phyloP scores from a whole-genome alignment of 2,329 filamentous ascomycete species.

The Magnaporthiopsis incrustans region DNA sequence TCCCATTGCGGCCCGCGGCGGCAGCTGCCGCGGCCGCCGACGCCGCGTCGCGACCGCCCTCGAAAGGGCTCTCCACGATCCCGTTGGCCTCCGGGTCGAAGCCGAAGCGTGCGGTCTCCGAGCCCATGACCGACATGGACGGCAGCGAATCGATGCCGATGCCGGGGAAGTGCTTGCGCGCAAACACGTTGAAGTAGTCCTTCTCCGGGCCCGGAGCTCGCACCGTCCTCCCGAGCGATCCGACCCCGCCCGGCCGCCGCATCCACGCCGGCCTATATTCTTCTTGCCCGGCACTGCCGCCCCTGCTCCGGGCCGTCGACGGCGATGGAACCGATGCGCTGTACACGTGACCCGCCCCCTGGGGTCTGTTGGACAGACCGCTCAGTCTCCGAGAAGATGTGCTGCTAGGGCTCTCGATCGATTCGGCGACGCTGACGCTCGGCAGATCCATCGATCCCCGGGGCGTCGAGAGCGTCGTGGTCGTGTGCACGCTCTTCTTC shows the following conservation, averaged over 20 bases:
- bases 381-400: slow-evolving; percentile 34
- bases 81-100: slow-evolving; percentile 30
- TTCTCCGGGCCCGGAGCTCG: slow-evolving; percentile 72
- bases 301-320: slow-evolving; percentile 26
- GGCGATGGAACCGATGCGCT: slow-evolving; percentile 20
- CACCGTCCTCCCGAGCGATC: slow-evolving; percentile 65
- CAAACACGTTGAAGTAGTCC: slow-evolving; percentile 77
- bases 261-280: slow-evolving; percentile 53
- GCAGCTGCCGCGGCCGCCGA: slow-evolving; percentile 18
- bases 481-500: slow-evolving; percentile 69
- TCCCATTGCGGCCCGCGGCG: slow-evolving; percentile 31
- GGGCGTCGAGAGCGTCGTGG: slow-evolving; percentile 60
- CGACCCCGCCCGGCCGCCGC: slow-evolving; percentile 79
- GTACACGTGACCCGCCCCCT: slow-evolving; percentile 13
- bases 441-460: slow-evolving; percentile 55
- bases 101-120: slow-evolving; percentile 50
- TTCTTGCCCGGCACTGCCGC: slow-evolving; percentile 26
- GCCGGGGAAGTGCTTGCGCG: slow-evolving; percentile 73
- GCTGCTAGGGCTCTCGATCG: slow-evolving; percentile 25
- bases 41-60: slow-evolving; percentile 33
- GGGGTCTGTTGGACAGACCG: slow-evolving; percentile 25
- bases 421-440: slow-evolving; percentile 26
- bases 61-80: slow-evolving; percentile 44
- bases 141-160: slow-evolving; percentile 63
- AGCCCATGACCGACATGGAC: slow-evolving; percentile 57